phyloP scores from a whole-genome alignment of 495 filamentous ascomycete species.

The Xylaria nigripes region DNA sequence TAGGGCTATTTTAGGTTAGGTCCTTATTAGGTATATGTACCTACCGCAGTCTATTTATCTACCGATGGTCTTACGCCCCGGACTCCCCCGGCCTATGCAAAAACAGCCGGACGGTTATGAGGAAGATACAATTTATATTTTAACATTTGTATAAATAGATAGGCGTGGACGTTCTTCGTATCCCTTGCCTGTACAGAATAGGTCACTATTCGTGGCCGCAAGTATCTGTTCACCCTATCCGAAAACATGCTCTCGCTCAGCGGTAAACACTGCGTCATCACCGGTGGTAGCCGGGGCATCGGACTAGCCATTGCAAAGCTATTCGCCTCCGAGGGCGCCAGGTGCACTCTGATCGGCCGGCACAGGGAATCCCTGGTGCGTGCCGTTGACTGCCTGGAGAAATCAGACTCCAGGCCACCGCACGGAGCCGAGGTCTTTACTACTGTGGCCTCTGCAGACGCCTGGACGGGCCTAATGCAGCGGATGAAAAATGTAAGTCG shows the following conservation, averaged over 20 bases:
- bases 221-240: background rate
- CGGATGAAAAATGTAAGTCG: conserved; percentile 9
- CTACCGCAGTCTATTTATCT: too few relatives aligned
- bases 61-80: too few relatives aligned
- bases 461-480: conserved; percentile 16
- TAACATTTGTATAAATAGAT: too few relatives aligned
- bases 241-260: conserved; percentile 15
- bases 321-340: conserved; percentile 56
- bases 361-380: conserved; percentile 31
- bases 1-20: too few relatives aligned
- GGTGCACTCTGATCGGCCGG: conserved; percentile 48
- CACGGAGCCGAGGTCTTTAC: conserved; percentile 11
- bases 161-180: too few relatives aligned
- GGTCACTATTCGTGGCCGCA: too few relatives aligned
- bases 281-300: conserved; percentile 36
- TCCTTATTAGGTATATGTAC: too few relatives aligned
- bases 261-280: conserved; percentile 32
- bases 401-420: conserved; percentile 11
- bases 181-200: too few relatives aligned
- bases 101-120: too few relatives aligned
- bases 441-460: conserved; percentile 8
- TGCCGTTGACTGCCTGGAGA: conserved; percentile 19
- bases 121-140: too few relatives aligned
- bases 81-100: too few relatives aligned
- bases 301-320: conserved; percentile 51